Base-by-base conservation (phyloP, 345 rosid species). In the Bruguiera parviflora region DNA sequence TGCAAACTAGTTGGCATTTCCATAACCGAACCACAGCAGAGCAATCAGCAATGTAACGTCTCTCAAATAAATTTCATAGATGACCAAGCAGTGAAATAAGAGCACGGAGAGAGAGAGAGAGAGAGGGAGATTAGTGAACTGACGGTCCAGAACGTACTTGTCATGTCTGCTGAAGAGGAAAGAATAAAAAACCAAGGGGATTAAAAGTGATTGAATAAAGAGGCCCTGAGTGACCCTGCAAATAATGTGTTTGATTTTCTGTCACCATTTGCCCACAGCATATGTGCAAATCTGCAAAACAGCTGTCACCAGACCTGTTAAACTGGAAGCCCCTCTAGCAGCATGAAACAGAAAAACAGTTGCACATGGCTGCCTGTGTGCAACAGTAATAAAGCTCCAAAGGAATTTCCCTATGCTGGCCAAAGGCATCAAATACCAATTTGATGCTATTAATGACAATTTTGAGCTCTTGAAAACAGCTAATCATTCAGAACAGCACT, bases 1-100 rank as follows among this genome's bases (percentile, higher is more conserved):
- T 92, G 82, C 98, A 90, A 59, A 96, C 99, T 58, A 90, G 96
- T 90, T 96, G 60, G 97, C 94, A 80, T 96, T 92, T 96, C 98
- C 99, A 92, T 24, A 95, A 84, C 64, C 96, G 85, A 81, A 92
- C 98, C 88, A 87, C 83, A 73, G 35, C 31, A 78, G 4, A 68
- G 58, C 22, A 33, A 1, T 33, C 37, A 33, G 37, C 9, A 61
- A 59, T 31, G 32, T 25, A 58, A 43, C 6, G 20, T 64, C 61
- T 68, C 19, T 31, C 31, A 47, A 51, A 27, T 2, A 20, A 59
- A 53, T 24, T n/a, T 10, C 29, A 5, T 7, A 19, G 5, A 58
- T 21, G 43, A 63, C 3, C 18, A 18, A 57, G 5, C 21, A 62
- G 29, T 31, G 53, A 20, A 18, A 11, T 53, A 3, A 49, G 49